Percentiles rank a stretch among this genome's conserved stretches.
phyloP scores from a whole-genome alignment of 2,329 filamentous ascomycete genomes.

The Arachnopeziza araneosa region DNA sequence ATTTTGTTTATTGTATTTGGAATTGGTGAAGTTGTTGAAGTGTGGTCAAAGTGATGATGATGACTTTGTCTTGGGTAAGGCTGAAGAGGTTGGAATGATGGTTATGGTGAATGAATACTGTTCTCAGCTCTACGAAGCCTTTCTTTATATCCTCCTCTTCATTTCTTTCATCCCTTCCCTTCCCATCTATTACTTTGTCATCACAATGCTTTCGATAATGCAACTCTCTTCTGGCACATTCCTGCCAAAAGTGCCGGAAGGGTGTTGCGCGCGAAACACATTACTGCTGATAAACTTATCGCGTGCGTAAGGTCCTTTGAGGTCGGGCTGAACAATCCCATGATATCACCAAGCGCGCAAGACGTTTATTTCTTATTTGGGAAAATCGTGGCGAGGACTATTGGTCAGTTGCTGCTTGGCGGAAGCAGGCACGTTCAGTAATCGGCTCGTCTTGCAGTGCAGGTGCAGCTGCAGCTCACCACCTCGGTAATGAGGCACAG shows the following conservation, averaged over 20 bases:
- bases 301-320: too few species aligned
- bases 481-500: too few species aligned
- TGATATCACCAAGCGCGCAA: too few species aligned
- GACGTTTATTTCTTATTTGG: neutral
- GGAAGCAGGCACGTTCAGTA: neutral
- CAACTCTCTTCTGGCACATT: neutral
- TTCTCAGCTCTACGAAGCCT: neutral
- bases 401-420: neutral
- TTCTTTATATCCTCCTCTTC: neutral
- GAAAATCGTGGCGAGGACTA: neutral
- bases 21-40: neutral
- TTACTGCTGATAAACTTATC: neutral
- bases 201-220: neutral
- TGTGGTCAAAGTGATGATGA: neutral
- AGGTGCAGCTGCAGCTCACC: neutral
- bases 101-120: neutral
- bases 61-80: neutral
- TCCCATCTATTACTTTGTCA: neutral
- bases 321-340: too few species aligned
- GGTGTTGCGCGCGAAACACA: neutral
- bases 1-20: constrained; percentile 2
- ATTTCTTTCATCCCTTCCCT: neutral
- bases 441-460: neutral
- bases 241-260: neutral
- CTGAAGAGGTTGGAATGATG: neutral